Conservation (phyloP, 768 basidiomycete species). For the Lentinula lateritia region DNA sequence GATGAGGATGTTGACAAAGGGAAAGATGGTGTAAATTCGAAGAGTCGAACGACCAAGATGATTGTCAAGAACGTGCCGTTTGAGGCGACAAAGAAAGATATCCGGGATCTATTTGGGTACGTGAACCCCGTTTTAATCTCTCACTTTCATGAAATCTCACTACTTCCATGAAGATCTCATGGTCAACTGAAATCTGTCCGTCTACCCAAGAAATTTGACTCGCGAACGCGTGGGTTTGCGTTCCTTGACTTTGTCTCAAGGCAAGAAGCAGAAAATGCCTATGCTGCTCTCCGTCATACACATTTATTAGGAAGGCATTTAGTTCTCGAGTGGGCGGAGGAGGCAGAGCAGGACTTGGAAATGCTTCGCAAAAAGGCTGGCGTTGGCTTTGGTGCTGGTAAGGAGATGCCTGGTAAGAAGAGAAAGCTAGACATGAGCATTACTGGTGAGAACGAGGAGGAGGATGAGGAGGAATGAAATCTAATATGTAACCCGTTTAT, state of each 20-base stretch:
- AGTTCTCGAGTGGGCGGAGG: slow-evolving; percentile 91
- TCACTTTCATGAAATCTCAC: background rate
- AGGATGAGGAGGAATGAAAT: slow-evolving; percentile 22
- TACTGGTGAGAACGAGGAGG: slow-evolving; percentile 27
- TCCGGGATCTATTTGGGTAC: slow-evolving; percentile 84
- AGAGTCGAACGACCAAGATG: slow-evolving; percentile 83
- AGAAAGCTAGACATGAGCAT: slow-evolving; percentile 58
- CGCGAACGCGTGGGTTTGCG: slow-evolving; percentile 88
- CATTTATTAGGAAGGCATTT: slow-evolving; percentile 95
- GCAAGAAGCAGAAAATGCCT: slow-evolving; percentile 87
- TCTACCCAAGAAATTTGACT: slow-evolving; percentile 87
- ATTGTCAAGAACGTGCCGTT: slow-evolving; percentile 98
- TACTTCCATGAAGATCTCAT: slow-evolving; percentile 54
- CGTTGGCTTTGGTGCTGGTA: slow-evolving; percentile 60
- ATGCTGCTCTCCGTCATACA: slow-evolving; percentile 81
- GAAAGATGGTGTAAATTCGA: slow-evolving; percentile 32
- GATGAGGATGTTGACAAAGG: slow-evolving; percentile 11
- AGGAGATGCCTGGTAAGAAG: slow-evolving; percentile 68
- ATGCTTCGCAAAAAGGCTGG: slow-evolving; percentile 73
- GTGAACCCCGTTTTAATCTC: slow-evolving; percentile 21
- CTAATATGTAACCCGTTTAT: no score
- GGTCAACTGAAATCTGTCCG: slow-evolving; percentile 94
- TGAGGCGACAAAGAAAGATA: slow-evolving; percentile 90
- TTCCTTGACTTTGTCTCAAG: slow-evolving; percentile 92
- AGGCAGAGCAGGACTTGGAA: slow-evolving; percentile 75